Evolutionary conservation across 2,329 filamentous ascomycete genomes (phyloP).

Genomic region (Orbilia oligospora): DNA sequence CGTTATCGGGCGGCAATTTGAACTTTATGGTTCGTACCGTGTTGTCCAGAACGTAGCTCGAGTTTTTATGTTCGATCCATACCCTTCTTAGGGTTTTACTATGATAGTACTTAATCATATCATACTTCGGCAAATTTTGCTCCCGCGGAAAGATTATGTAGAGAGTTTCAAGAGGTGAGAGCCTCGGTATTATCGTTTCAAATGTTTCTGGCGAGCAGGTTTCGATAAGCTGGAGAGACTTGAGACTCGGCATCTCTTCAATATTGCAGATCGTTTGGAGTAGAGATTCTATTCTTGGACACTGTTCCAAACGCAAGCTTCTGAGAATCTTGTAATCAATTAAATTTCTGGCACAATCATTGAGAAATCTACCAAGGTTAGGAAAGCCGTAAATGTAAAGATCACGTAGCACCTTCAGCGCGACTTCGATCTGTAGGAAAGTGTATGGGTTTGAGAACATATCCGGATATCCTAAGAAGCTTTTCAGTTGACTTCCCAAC

Average conservation of each 20-base stretch:
- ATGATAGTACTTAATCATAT: conserved; percentile 36
- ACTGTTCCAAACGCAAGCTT: conserved; percentile 17
- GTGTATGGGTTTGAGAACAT: conserved; percentile 22
- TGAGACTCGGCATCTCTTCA: conserved; percentile 44
- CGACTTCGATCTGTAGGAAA: conserved; percentile 20
- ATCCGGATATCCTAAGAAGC: conserved; percentile 19
- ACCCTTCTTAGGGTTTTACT: conserved; percentile 27
- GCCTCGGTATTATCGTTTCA: conserved; percentile 34
- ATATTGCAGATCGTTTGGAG: conserved; percentile 41
- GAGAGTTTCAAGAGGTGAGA: conserved; percentile 32
- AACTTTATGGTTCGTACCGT: conserved; percentile 36
- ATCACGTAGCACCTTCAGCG: conserved; percentile 18
- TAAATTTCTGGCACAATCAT: conserved; percentile 34
- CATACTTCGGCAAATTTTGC: conserved; percentile 42
- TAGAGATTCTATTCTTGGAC: conserved; percentile 33
- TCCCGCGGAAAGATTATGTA: conserved; percentile 43
- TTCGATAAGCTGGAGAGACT: conserved; percentile 40
- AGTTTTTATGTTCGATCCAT: conserved; percentile 45
- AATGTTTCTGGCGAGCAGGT: conserved; percentile 45
- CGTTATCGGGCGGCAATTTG: conserved; percentile 28
- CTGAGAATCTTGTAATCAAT: conserved; percentile 35
- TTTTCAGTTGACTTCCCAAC: conserved; percentile 8
- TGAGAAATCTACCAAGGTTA: conserved; percentile 30
- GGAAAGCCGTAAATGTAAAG: conserved; percentile 33
- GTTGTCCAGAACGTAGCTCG: conserved; percentile 42